Evolutionary conservation across 306 rosid genomes (phyloP), one percentile per base, ranked within the genome.

Genomic region (Rubus parviflorus): DNA sequence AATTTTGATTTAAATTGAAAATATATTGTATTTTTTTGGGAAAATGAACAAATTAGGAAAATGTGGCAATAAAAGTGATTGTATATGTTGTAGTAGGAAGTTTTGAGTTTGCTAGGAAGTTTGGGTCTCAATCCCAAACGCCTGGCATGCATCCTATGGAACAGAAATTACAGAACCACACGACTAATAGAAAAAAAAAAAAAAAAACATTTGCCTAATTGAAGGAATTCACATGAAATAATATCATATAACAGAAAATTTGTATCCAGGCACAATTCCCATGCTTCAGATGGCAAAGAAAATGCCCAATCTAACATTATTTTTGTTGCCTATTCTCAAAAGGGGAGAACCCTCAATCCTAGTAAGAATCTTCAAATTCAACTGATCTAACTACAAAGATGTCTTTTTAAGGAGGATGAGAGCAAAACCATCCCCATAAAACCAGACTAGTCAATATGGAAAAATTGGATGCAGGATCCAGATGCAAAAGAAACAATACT

Each of bases 391-490:
- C 92, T 79, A 84, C 75, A 80, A 23, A 69, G 53, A 79, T 53
- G 70, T 77, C 75, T 75, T 78, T 20, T 58, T 30, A 30, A 30
- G 52, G 79, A 83, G 93, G 92, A 91, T 91, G 90, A 81, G 80
- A 85, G 79, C 93, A 92, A 94, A 90, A 92, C 93, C 89, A 92
- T 81, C 97, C 97, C 74, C 80, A 76, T 57, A 16, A 56, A 47
- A 41, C 54, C 35, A 81, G 70, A 72, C 37, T 53, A 71, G 79
- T 60, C 77, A 30, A 77, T 38, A 75, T 40, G 72, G 45, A 63
- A 84, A 86, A 82, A 86, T 67, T 81, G 87, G 84, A 80, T 78
- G 60, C 75, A 74, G 46, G 82, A 77, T 84, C 78, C 73, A 45
- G 77, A 75, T 84, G 57, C 10, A 81, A 87, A 86, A 83, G 82